phyloP scores from a whole-genome alignment of 2,329 filamentous ascomycete species.

The Raffaelea arxii region DNA sequence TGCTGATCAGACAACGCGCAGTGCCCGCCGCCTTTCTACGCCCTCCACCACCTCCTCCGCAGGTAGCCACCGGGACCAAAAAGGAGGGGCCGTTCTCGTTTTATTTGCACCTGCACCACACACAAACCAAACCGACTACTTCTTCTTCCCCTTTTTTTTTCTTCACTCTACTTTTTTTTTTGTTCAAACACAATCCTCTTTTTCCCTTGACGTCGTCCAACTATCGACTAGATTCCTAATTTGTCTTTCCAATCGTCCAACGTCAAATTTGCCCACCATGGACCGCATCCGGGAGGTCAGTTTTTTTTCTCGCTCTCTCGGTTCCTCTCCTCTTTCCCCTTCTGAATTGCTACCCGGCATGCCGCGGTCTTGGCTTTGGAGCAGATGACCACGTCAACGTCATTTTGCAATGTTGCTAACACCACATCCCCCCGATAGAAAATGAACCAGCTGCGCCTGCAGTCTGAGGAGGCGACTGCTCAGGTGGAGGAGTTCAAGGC shows the following conservation, averaged over 20 bases:
- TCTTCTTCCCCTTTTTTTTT: background rate
- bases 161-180: background rate
- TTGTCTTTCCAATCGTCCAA: constrained; percentile 10
- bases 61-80: constrained; percentile 6
- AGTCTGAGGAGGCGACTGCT: constrained; percentile 75
- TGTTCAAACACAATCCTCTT: constrained; percentile 1
- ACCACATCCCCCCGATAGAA: constrained; percentile 46
- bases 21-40: background rate
- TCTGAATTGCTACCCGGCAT: background rate
- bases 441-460: constrained; percentile 89
- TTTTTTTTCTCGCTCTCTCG: constrained; percentile 14
- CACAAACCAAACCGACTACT: background rate
- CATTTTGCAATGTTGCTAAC: constrained; percentile 5
- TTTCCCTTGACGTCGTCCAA: background rate
- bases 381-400: background rate
- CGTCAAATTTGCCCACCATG: too few relatives aligned
- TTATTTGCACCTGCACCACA: constrained; percentile 9
- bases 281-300: constrained; percentile 86
- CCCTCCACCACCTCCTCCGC: constrained; percentile 4
- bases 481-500: constrained; percentile 80
- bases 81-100: constrained; percentile 11
- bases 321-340: constrained; percentile 3
- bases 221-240: background rate
- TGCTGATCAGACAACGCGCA: constrained; percentile 5
- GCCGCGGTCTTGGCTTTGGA: too few relatives aligned